Evolutionary conservation across 345 rosid species (phyloP).

Genomic region (Syzygium jambos): DNA sequence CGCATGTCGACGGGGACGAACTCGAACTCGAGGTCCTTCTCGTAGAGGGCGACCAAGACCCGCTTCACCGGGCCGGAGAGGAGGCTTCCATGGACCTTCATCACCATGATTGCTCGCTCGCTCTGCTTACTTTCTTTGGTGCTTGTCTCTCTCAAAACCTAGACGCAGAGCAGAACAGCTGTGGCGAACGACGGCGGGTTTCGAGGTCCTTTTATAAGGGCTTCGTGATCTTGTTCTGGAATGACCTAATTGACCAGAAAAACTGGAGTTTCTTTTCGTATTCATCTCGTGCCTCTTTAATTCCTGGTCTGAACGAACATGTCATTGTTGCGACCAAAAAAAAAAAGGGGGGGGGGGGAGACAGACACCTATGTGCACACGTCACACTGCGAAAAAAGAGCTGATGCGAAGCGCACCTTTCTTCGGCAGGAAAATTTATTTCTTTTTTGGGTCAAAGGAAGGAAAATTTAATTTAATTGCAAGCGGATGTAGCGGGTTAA

Average conservation of each 20-base stretch:
- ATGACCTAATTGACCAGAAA: not conserved
- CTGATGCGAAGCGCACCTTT: not conserved
- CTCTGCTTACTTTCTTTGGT: not conserved
- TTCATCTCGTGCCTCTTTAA: not conserved
- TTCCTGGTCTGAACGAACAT: not conserved
- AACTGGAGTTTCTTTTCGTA: not conserved
- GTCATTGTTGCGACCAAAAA: not conserved
- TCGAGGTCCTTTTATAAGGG: not conserved
- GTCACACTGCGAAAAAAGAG: not conserved
- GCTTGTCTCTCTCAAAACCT: not conserved
- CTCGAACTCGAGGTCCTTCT: constrained; percentile 22
- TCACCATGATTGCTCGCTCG: not conserved
- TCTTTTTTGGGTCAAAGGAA: too few species aligned
- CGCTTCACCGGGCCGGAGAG: constrained; percentile 9
- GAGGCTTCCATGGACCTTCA: not conserved
- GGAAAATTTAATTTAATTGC: too few species aligned
- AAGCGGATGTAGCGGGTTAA: too few species aligned
- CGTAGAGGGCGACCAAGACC: constrained; percentile 14
- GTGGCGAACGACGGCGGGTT: not conserved
- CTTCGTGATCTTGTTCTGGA: not conserved
- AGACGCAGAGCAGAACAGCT: not conserved
- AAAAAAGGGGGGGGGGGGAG: accelerated
- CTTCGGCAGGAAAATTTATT: not conserved
- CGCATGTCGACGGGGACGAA: constrained; percentile 13
- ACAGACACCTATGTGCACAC: not conserved